Evolutionary conservation across 164 flowering plant genomes (phyloP).

Genomic region (Sextonia rubra): DNA sequence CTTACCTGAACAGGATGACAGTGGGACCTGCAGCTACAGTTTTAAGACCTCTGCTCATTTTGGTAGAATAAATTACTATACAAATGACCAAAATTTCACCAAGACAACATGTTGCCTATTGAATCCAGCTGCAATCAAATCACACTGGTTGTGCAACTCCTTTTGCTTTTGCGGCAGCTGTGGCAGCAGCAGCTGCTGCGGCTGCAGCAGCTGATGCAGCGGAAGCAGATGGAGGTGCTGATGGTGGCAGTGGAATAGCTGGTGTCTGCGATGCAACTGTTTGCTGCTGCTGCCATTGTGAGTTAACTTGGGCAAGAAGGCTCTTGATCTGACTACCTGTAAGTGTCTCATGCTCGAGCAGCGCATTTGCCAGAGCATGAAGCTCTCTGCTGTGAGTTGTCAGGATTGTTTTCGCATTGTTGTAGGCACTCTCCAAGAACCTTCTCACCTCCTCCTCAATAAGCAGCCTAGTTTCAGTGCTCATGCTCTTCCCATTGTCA

Average conservation of each 20-base stretch:
- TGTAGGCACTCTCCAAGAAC: constrained; percentile 70
- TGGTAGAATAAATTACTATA: constrained; percentile 1
- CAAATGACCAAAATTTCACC: neutral
- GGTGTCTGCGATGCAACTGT: constrained; percentile 35
- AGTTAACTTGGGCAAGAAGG: constrained; percentile 50
- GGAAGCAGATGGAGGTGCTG: constrained; percentile 58
- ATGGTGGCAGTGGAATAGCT: constrained; percentile 51
- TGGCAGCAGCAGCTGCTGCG: constrained; percentile 46
- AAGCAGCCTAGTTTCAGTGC: constrained; percentile 83
- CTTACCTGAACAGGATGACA: neutral
- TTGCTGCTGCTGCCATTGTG: constrained; percentile 39
- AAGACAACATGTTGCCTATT: neutral
- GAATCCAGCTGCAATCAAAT: constrained; percentile 24
- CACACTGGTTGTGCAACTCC: constrained; percentile 77
- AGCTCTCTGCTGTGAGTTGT: constrained; percentile 66
- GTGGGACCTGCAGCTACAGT: neutral
- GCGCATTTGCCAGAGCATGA: constrained; percentile 82
- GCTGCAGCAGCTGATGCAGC: constrained; percentile 78
- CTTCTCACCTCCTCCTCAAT: constrained; percentile 69
- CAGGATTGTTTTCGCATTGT: constrained; percentile 82
- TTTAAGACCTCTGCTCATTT: neutral
- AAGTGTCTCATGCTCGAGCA: constrained; percentile 86
- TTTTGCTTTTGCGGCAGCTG: constrained; percentile 69
- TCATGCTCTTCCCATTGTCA: constrained; percentile 85
- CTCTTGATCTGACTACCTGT: constrained; percentile 72